These are phyloP conservation scores for Ganoderma resinaceum DNA, from an alignment of 1,284 basidiomycete species.

Conservation along the genomic window DNA sequence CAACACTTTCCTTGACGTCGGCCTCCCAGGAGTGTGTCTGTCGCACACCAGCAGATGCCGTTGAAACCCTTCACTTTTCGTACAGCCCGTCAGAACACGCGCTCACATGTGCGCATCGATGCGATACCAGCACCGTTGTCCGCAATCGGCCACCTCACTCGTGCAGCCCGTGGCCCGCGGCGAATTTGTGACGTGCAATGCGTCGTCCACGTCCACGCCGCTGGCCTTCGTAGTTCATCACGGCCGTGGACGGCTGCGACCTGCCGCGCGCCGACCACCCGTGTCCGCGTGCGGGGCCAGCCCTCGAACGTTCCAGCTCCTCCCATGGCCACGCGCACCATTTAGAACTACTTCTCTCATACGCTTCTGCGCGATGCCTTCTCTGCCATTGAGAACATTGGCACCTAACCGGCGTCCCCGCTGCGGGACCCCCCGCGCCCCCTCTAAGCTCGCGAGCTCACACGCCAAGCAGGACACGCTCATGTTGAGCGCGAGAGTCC, in stretches of 20 bases:
- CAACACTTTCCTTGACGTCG: conserved; percentile 3
- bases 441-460: conserved; percentile 3
- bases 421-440: conserved; percentile 8
- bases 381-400: conserved; percentile 1
- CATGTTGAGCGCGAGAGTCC: background rate
- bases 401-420: conserved; percentile 15
- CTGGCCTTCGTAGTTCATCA: background rate
- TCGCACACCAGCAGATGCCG: background rate
- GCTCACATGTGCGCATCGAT: background rate
- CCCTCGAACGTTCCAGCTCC: conserved; percentile 26
- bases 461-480: conserved; percentile 13
- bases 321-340: conserved; percentile 13
- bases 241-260: conserved; percentile 21
- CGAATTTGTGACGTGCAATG: conserved; percentile 1
- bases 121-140: background rate
- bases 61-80: background rate
- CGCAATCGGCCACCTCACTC: background rate
- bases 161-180: conserved; percentile 1
- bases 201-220: background rate
- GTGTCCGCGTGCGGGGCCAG: conserved; percentile 15
- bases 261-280: conserved; percentile 18
- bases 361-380: conserved; percentile 10
- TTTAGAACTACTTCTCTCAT: conserved; percentile 17
- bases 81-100: background rate
- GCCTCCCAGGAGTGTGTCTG: background rate